Base-by-base conservation (phyloP, 768 basidiomycete genomes). In the Nevesoporus exiguus region DNA sequence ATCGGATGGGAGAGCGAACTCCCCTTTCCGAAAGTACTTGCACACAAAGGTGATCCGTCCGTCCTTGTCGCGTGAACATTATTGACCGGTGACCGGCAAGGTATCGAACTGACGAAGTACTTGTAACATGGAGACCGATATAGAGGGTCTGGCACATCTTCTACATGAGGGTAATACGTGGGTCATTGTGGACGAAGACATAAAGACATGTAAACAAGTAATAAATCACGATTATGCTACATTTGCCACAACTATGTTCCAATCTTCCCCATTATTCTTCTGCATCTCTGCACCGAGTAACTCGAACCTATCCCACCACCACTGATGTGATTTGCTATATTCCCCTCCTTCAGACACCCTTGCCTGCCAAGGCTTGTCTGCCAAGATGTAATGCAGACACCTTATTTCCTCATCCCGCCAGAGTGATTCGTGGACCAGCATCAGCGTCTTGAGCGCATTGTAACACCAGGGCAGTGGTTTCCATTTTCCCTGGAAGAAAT, bases 41-140 rank as follows among this genome's bases (percentile, higher is more conserved):
- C 65, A 98, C 95, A 7, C 97, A 99, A 74, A 80, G 96, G 93
- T 61, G 14, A 21, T 47, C 22, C 51, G n/a, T 22, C 27, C 51
- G n/a, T 19, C 31, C 9, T 47, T 40, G 8, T 42, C 46, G 33
- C 43, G 17, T 10, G 19, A 46, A 45, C 19, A 19, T n/a, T 5
- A 40, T 53, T 68, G 5, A 70, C n/a, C 25, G 8, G 40, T 24
- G 29, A 30, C 34, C 25, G 30, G 44, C 37, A 63, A 98, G 95
- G 67, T 98, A 89, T 74, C 82, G 96, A 57, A 98, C 96, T 7
- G 96, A 98, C 65, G 84, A 96, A 64, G 96, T 98, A 0, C 82
- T 91, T 61, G 88, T 98, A 34, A 77, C 91, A 13, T 98, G 96
- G 96, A 77, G 95, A 61, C 78, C 45, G 36, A 70, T 43, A 61